Evolutionary conservation across 164 flowering plant species (phyloP).

Genomic region (Stephania yunnanensis): DNA sequence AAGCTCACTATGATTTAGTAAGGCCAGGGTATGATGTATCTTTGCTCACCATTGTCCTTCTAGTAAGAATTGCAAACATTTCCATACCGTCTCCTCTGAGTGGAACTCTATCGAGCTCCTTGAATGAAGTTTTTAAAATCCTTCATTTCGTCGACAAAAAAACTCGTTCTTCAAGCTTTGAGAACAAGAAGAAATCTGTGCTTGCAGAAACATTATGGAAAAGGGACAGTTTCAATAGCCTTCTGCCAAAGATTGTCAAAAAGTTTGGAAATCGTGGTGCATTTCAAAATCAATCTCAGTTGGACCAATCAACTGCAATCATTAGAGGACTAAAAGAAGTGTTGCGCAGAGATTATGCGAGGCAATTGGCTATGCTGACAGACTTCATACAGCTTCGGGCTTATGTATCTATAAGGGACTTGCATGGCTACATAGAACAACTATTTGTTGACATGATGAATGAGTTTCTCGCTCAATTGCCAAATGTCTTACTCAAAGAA

Average conservation of each 20-base stretch:
- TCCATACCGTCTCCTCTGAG: not conserved
- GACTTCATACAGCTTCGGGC: not conserved
- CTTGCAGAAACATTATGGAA: conserved; percentile 1
- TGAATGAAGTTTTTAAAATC: not conserved
- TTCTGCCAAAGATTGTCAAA: not conserved
- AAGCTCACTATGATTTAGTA: not conserved
- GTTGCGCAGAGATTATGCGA: not conserved
- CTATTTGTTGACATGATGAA: not conserved
- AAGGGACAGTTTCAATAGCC: not conserved
- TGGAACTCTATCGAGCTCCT: not conserved
- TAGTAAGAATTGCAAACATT: conserved; percentile 1
- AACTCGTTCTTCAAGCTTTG: not conserved
- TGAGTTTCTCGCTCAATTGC: too few relatives aligned
- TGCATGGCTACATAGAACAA: not conserved
- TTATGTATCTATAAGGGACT: not conserved
- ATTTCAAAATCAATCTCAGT: not conserved
- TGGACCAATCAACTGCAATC: not conserved
- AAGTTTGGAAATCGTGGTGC: not conserved
- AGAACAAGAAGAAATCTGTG: not conserved
- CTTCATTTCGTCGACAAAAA: not conserved
- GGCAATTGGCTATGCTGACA: not conserved
- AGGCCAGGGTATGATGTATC: not conserved
- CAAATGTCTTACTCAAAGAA: too few relatives aligned
- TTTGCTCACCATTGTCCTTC: not conserved
- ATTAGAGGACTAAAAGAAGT: not conserved